These are phyloP conservation scores for Bretziella fagacearum DNA, from an alignment of 2,329 filamentous ascomycete genomes.

Conservation along the genomic window DNA sequence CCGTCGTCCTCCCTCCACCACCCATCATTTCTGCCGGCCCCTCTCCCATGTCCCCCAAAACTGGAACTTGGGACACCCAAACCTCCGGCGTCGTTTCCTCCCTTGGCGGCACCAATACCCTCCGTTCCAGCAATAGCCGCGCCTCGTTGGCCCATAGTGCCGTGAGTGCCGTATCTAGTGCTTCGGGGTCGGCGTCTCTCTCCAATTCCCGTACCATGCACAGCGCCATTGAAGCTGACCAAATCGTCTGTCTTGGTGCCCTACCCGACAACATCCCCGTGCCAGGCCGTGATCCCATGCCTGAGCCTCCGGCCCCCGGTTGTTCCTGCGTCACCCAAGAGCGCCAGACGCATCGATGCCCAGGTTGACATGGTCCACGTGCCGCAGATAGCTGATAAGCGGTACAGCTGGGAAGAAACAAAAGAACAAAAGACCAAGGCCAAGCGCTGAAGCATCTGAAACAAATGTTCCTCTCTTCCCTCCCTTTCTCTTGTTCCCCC, in stretches of 20 bases:
- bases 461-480: background rate
- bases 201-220: constrained; percentile 26
- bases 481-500: too few species aligned
- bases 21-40: background rate
- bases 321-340: constrained; percentile 20
- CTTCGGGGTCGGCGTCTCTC: constrained; percentile 11
- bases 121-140: background rate
- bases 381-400: constrained; percentile 31
- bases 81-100: constrained; percentile 8
- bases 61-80: constrained; percentile 1
- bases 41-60: constrained; percentile 5
- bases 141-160: background rate
- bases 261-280: constrained; percentile 31
- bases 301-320: background rate
- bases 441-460: background rate
- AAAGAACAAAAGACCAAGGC: background rate
- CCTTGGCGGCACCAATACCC: constrained; percentile 2
- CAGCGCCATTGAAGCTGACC: constrained; percentile 34
- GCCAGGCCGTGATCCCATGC: constrained; percentile 12
- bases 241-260: constrained; percentile 37
- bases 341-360: constrained; percentile 28
- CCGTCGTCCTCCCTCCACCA: constrained; percentile 17
- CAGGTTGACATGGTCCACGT: constrained; percentile 33
- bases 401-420: constrained; percentile 35
- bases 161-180: background rate